Evolutionary conservation across 495 filamentous ascomycete species (phyloP).

Genomic region (Cryomyces minteri): DNA sequence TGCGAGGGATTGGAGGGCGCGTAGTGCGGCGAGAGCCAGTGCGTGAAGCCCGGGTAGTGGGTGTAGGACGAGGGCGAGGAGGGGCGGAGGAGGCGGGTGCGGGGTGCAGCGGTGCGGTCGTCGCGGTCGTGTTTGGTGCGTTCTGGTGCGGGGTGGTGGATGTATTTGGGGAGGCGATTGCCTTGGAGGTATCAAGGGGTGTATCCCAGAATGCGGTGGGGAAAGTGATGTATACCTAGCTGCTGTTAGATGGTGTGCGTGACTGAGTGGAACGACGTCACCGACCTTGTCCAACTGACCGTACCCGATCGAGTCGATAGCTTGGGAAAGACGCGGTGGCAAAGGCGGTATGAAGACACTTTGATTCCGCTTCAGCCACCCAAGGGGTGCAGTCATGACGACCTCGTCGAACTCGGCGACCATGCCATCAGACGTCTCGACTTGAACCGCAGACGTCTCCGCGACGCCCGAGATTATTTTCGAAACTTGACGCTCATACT

Average conservation of each 20-base stretch:
- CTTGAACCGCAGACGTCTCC: slow-evolving; percentile 18
- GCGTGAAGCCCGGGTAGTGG: slow-evolving; percentile 38
- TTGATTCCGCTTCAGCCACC: slow-evolving; percentile 69
- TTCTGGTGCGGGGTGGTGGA: background rate
- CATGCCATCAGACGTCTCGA: slow-evolving; percentile 36
- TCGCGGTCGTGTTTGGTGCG: slow-evolving; percentile 15
- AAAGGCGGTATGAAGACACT: slow-evolving; percentile 52
- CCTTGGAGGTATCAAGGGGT: background rate
- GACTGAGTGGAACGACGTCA: background rate
- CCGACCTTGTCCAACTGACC: slow-evolving; percentile 71
- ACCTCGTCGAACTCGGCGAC: slow-evolving; percentile 57
- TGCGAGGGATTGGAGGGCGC: slow-evolving; percentile 39
- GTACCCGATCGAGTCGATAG: slow-evolving; percentile 67
- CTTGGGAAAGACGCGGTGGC: slow-evolving; percentile 42
- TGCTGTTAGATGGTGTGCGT: slow-evolving; percentile 1
- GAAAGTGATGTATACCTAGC: slow-evolving; percentile 68
- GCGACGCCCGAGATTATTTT: slow-evolving; percentile 22
- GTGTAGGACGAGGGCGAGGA: background rate
- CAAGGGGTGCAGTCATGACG: slow-evolving; percentile 69
- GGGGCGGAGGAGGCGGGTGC: slow-evolving; percentile 1
- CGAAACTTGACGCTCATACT: slow-evolving; percentile 37
- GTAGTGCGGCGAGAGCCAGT: slow-evolving; percentile 49
- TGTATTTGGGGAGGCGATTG: too few relatives aligned
- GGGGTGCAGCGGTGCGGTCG: slow-evolving; percentile 15
- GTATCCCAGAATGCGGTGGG: slow-evolving; percentile 46